These are phyloP conservation scores for Olyra latifolia DNA, from an alignment of 176 grass and related monocot genomes.

Conservation along the genomic window DNA sequence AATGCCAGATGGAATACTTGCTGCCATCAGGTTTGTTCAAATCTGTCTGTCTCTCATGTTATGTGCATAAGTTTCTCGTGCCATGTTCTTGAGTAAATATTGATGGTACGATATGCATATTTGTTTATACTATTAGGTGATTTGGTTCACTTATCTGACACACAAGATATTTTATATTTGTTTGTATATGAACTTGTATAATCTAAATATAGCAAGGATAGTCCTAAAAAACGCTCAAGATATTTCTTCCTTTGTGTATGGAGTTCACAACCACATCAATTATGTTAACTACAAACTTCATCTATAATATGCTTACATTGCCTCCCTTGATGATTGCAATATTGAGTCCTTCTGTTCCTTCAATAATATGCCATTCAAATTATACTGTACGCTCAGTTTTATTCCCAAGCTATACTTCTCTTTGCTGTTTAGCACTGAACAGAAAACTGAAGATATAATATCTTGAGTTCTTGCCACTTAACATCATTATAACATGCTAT, in stretches of 20 bases:
- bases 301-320: not conserved
- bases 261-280: not conserved
- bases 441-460: not conserved
- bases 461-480: too few relatives aligned
- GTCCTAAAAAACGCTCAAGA: not conserved
- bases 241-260: not conserved
- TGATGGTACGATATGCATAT: not conserved
- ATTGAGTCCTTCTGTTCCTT: not conserved
- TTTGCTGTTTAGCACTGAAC: not conserved
- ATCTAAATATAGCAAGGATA: not conserved
- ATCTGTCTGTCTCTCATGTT: not conserved
- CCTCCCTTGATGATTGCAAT: not conserved
- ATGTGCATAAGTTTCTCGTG: not conserved
- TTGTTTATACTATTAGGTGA: not conserved
- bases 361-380: not conserved
- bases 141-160: not conserved
- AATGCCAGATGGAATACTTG: constrained; percentile 83
- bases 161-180: not conserved
- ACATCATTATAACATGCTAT: too few relatives aligned
- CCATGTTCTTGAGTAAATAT: not conserved
- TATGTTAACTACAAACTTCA: not conserved
- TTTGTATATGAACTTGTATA: too few relatives aligned
- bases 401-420: not conserved
- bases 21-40: constrained; percentile 61
- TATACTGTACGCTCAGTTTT: not conserved